Conservation (phyloP, 495 filamentous ascomycete genomes). For the Aspergillus sparsus region DNA sequence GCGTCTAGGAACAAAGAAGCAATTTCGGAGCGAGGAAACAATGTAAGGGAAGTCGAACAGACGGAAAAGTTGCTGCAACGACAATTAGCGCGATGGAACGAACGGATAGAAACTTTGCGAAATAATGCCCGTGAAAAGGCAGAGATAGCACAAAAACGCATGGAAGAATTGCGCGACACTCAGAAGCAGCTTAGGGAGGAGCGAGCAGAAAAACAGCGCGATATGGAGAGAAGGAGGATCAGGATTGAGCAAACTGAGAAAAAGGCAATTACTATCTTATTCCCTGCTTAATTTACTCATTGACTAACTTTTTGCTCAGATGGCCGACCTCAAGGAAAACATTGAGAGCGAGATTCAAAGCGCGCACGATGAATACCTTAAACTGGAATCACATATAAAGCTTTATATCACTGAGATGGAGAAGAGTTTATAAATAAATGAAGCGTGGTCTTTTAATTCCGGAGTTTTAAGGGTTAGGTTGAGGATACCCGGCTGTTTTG, state of each 20-base stretch:
- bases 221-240: slow-evolving; percentile 88
- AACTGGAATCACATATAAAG: slow-evolving; percentile 95
- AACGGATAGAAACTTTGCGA: slow-evolving; percentile 79
- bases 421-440: slow-evolving; percentile 66
- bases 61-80: slow-evolving; percentile 79
- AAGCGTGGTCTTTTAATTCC: slow-evolving; percentile 30
- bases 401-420: slow-evolving; percentile 99
- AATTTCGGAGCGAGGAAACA: slow-evolving; percentile 81
- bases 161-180: slow-evolving; percentile 82
- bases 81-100: slow-evolving; percentile 78
- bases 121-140: slow-evolving; percentile 79
- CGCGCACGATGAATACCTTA: slow-evolving; percentile 89
- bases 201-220: slow-evolving; percentile 75
- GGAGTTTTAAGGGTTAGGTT: slow-evolving; percentile 43
- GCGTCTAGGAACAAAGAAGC: slow-evolving; percentile 82
- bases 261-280: slow-evolving; percentile 61
- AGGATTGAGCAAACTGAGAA: slow-evolving; percentile 97
- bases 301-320: slow-evolving; percentile 54
- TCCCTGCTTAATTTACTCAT: not conserved
- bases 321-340: slow-evolving; percentile 94
- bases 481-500: slow-evolving; percentile 45
- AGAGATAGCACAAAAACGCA: slow-evolving; percentile 73
- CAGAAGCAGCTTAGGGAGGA: slow-evolving; percentile 84
- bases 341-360: slow-evolving; percentile 89
- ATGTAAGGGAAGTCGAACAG: slow-evolving; percentile 86